These are phyloP conservation scores for Gentiana straminea DNA, from an alignment of 257 asterid species.

Conservation along the genomic window DNA sequence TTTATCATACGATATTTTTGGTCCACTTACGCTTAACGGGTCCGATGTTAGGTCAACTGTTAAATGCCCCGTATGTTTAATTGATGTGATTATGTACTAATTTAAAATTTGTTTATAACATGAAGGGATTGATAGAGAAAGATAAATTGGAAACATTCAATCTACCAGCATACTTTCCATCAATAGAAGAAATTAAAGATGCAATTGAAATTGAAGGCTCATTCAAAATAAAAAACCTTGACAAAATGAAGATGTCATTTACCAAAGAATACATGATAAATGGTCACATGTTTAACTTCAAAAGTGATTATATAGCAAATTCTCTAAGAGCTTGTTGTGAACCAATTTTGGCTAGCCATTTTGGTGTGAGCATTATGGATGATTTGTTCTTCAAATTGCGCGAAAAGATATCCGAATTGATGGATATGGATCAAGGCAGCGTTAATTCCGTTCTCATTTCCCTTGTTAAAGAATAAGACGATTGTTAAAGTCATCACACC, in stretches of 20 bases:
- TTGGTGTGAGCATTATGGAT: neutral
- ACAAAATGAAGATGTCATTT: too few species aligned
- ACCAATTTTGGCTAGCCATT: neutral
- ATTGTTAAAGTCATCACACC: too few species aligned
- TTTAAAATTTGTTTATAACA: too few species aligned
- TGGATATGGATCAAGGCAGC: neutral
- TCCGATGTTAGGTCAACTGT: too few species aligned
- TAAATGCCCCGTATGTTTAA: too few species aligned
- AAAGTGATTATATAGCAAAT: too few species aligned
- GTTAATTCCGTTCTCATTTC: neutral
- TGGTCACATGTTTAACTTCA: too few species aligned
- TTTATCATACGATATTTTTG: too few species aligned
- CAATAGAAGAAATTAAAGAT: conserved; percentile 7
- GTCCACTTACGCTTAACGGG: too few species aligned
- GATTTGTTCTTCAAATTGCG: neutral
- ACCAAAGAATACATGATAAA: too few species aligned
- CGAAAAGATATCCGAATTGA: neutral
- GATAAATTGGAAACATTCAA: conserved; percentile 1
- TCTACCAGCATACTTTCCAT: conserved; percentile 10
- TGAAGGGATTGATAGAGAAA: conserved; percentile 13
- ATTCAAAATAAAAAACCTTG: conserved; percentile 3
- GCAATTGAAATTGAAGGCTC: conserved; percentile 8
- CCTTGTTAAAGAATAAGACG: neutral
- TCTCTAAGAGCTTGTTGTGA: too few species aligned
- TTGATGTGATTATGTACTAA: too few species aligned